These are phyloP conservation scores for Apiotrichum gamsii DNA, from an alignment of 1,284 basidiomycete genomes.

Conservation along the genomic window DNA sequence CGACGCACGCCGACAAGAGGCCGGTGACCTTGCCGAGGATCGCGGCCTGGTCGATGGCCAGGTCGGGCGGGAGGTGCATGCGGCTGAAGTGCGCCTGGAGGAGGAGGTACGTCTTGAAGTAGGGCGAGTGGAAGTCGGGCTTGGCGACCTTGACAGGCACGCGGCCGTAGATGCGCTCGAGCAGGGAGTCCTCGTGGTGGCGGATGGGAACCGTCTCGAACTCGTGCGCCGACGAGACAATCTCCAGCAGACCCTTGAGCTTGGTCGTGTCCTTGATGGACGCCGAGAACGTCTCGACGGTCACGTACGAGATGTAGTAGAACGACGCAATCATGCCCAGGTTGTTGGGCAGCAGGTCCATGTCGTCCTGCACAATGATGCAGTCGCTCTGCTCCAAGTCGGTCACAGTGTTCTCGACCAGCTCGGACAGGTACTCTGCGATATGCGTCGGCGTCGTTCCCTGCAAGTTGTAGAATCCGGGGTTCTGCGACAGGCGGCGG, in stretches of 20 bases:
- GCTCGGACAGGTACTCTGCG: slow-evolving; percentile 88
- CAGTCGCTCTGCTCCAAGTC: slow-evolving; percentile 93
- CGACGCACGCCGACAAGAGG: slow-evolving; percentile 84
- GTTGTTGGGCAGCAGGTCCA: slow-evolving; percentile 86
- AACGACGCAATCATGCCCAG: slow-evolving; percentile 87
- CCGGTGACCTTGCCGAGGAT: slow-evolving; percentile 88
- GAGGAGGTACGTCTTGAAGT: slow-evolving; percentile 97
- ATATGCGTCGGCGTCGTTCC: slow-evolving; percentile 88
- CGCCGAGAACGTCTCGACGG: slow-evolving; percentile 91
- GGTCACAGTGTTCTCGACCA: slow-evolving; percentile 86
- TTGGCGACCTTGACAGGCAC: slow-evolving; percentile 89
- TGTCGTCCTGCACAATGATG: slow-evolving; percentile 86
- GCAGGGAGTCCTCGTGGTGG: slow-evolving; percentile 74
- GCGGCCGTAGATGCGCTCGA: slow-evolving; percentile 89
- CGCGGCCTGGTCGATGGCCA: slow-evolving; percentile 80
- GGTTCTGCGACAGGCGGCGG: slow-evolving; percentile 87
- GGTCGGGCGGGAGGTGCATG: slow-evolving; percentile 81
- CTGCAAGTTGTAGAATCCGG: slow-evolving; percentile 81
- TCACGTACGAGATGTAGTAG: slow-evolving; percentile 69
- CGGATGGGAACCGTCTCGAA: slow-evolving; percentile 93
- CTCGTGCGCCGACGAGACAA: slow-evolving; percentile 91
- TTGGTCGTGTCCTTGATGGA: slow-evolving; percentile 97
- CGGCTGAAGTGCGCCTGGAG: slow-evolving; percentile 96
- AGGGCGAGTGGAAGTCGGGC: slow-evolving; percentile 82
- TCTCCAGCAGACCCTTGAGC: slow-evolving; percentile 91